These are phyloP conservation scores for Globisporangium emineosum DNA, from an alignment of 352 stramenopile species.

Conservation along the genomic window DNA sequence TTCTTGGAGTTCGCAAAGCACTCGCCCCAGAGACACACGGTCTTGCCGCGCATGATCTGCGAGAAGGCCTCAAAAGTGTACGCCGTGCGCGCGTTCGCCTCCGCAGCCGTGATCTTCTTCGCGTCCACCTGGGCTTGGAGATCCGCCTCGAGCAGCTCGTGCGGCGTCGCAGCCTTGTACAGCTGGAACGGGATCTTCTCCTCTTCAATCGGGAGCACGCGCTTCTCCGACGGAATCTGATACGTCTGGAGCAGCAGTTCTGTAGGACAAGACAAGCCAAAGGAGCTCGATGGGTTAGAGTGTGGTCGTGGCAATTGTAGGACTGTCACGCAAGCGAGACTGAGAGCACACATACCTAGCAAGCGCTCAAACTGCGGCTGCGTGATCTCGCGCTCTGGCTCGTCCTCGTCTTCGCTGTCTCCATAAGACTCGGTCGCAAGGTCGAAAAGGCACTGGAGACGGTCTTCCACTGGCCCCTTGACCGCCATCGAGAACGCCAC, in stretches of 20 bases:
- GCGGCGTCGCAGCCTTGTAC: constrained; percentile 47
- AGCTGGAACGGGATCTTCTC: constrained; percentile 78
- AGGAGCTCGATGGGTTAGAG: not conserved
- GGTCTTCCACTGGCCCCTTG: constrained; percentile 68
- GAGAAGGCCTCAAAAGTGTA: constrained; percentile 81
- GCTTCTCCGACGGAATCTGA: constrained; percentile 84
- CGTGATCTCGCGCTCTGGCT: constrained; percentile 46
- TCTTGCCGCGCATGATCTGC: constrained; percentile 77
- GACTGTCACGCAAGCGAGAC: not conserved
- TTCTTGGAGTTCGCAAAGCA: constrained; percentile 84
- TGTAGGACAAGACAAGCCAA: constrained; percentile 4
- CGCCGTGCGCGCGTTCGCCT: constrained; percentile 39
- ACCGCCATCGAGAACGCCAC: constrained; percentile 84
- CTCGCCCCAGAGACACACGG: constrained; percentile 81
- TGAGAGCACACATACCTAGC: constrained; percentile 24
- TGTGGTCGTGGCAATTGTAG: not conserved
- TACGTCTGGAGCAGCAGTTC: constrained; percentile 73
- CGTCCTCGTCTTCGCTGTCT: constrained; percentile 16
- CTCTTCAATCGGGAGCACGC: constrained; percentile 60
- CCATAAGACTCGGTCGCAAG: constrained; percentile 43
- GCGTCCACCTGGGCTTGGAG: constrained; percentile 39
- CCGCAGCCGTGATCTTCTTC: constrained; percentile 53
- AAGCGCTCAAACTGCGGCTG: constrained; percentile 58
- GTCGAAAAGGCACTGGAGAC: constrained; percentile 70
- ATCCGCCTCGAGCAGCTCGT: constrained; percentile 33